These are phyloP conservation scores for Metschnikowia aberdeeniae DNA, from an alignment of 805 yeast species.

Conservation along the genomic window DNA sequence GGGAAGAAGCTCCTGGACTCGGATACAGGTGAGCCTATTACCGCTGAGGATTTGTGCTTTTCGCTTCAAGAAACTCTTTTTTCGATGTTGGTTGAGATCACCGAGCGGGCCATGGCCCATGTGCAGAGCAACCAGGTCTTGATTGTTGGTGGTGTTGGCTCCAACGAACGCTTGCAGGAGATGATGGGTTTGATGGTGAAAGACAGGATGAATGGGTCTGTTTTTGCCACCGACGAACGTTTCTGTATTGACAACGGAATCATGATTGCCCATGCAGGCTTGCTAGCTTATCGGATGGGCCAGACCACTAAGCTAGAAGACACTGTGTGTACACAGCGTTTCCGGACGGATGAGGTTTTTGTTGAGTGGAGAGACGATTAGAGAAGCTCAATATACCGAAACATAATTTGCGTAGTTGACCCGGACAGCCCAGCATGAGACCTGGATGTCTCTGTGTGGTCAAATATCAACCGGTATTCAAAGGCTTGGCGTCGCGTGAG, in stretches of 20 bases:
- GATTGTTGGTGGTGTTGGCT: slow-evolving; percentile 98
- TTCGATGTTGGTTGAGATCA: slow-evolving; percentile 96
- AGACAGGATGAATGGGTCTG: slow-evolving; percentile 77
- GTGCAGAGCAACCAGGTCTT: slow-evolving; percentile 84
- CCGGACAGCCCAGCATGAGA: slow-evolving; percentile 5
- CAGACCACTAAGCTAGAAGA: slow-evolving; percentile 53
- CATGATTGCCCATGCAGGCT: slow-evolving; percentile 98
- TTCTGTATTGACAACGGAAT: slow-evolving; percentile 98
- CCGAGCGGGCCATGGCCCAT: slow-evolving; percentile 98
- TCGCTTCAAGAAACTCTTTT: slow-evolving; percentile 89
- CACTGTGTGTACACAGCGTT: slow-evolving; percentile 89
- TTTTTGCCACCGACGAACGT: slow-evolving; percentile 92
- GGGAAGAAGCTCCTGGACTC: slow-evolving; percentile 37
- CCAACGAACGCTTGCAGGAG: slow-evolving; percentile 83
- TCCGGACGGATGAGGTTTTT: slow-evolving; percentile 89
- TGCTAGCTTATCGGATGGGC: slow-evolving; percentile 81
- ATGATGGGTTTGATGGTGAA: slow-evolving; percentile 96
- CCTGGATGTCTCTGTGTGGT: slow-evolving; percentile 12
- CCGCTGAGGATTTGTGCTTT: slow-evolving; percentile 85
- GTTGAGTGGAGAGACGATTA: slow-evolving; percentile 81
- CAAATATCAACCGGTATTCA: slow-evolving; percentile 11
- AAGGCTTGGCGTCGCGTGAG: slow-evolving; percentile 7
- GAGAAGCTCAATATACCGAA: not conserved
- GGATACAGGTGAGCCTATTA: slow-evolving; percentile 50
- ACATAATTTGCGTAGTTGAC: slow-evolving; percentile 8